Conservation (phyloP, 1,284 basidiomycete genomes). For the Moniliophthora roreri region DNA sequence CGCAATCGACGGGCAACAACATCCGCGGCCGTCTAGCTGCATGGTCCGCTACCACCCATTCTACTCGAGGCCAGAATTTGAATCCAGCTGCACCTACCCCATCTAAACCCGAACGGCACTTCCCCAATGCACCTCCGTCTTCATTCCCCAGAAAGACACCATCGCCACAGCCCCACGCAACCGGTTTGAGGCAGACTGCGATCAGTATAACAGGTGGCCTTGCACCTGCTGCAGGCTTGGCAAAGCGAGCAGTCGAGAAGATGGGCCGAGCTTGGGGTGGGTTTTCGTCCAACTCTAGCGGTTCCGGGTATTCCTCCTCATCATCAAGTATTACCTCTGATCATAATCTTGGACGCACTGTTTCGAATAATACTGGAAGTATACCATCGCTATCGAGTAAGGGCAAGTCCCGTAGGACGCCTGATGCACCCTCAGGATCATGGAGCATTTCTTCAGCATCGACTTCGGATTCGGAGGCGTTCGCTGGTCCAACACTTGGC, state of each 20-base stretch:
- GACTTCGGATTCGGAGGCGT: conserved; percentile 51
- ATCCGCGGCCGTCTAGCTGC: conserved; percentile 51
- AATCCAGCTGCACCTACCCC: conserved; percentile 13
- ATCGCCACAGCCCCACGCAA: conserved; percentile 21
- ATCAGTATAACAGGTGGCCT: conserved; percentile 67
- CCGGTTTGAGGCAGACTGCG: conserved; percentile 54
- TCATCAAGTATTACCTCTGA: conserved; percentile 35
- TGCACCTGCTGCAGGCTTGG: conserved; percentile 69
- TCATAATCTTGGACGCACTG: conserved; percentile 33
- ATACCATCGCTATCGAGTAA: conserved; percentile 19
- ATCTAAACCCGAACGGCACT: background rate
- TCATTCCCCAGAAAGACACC: conserved; percentile 27
- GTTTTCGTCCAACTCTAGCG: conserved; percentile 42
- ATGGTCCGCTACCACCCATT: conserved; percentile 38
- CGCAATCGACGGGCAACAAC: conserved; percentile 38
- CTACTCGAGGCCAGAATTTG: conserved; percentile 15
- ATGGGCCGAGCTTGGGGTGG: conserved; percentile 64
- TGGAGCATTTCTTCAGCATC: conserved; percentile 58
- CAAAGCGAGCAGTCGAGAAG: conserved; percentile 73
- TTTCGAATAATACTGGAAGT: conserved; percentile 35
- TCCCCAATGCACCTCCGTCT: conserved; percentile 21
- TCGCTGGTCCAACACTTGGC: conserved; percentile 55
- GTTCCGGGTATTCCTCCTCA: conserved; percentile 38
- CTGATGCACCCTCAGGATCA: conserved; percentile 56
- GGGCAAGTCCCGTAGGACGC: conserved; percentile 47